Base-by-base conservation (phyloP, 768 basidiomycete genomes). In the Leccinum arenicola region DNA sequence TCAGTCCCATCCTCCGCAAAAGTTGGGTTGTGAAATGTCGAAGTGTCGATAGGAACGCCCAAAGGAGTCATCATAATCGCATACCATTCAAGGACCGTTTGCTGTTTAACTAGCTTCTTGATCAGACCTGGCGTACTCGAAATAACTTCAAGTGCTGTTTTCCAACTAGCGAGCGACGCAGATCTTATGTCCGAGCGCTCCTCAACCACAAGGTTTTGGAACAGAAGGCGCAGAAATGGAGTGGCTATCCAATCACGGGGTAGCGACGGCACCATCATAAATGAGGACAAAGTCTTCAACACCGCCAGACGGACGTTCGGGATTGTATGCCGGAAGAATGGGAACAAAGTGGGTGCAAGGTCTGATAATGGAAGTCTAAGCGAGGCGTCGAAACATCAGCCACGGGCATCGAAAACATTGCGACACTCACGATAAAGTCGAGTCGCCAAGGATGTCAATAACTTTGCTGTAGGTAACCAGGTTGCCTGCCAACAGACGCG, bases 291-390 rank as follows among this genome's bases (percentile, higher is more conserved):
- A 0, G 95, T 95, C 60, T 91, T 88, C 49, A 95, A 90, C 3
- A 98, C 95, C 3, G 97, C 89, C 14, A 95, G 80, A 8, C 97
- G 92, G 56, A 99, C 97, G 60, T 88, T 89, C 1, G 90, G 75
- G 66, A 99, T 98, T 0, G 96, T 95, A 73, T 99, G 97, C 17
- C 97, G 91, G 76, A 98, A 95, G 80, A 96, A 98, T 4, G 96
- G 93, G 75, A 93, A 98, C 6, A 96, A 77, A 1, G 89, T 91
- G 2, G 91, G 89, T 6, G 95, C 90, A 57, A 97, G 83, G 3
- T 82, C 82, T n/a, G 86, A 80, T 31, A 98, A 80, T 4, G 93
- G 89, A 50, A 87, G 77, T n/a, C 93, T 95, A 61, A 11, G 33
- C 5, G 7, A 50, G 38, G 50, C 36, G 25, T 15, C 4, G 7